phyloP scores from a whole-genome alignment of 179 eudicot species.

The Drosera spatulata region DNA sequence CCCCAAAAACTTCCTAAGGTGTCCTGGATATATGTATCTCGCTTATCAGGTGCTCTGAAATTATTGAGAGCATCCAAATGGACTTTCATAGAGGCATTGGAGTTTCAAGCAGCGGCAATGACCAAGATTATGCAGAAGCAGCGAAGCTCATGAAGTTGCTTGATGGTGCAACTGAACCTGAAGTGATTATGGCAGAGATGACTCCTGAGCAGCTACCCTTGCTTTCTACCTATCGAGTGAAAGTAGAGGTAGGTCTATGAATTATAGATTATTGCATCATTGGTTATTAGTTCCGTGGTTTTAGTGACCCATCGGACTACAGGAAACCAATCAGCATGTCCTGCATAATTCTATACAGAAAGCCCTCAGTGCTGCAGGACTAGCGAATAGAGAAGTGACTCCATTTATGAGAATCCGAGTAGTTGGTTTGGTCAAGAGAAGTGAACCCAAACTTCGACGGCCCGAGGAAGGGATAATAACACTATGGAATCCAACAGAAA shows the following conservation, averaged over 20 bases:
- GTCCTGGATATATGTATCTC: neutral
- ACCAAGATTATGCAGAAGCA: conserved; percentile 63
- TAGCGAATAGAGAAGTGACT: conserved; percentile 65
- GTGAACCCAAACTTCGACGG: conserved; percentile 10
- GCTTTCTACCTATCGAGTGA: conserved; percentile 53
- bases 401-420: conserved; percentile 83
- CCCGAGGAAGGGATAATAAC: conserved; percentile 62
- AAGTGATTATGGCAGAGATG: conserved; percentile 88
- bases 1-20: no score
- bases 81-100: conserved; percentile 44
- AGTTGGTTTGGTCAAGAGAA: conserved; percentile 45
- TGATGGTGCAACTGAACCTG: conserved; percentile 86
- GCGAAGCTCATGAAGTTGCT: conserved; percentile 68
- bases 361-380: conserved; percentile 66
- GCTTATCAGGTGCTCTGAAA: conserved; percentile 50
- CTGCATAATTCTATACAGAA: conserved; percentile 57
- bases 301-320: conserved; percentile 8
- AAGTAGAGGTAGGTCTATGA: conserved; percentile 50
- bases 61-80: conserved; percentile 61
- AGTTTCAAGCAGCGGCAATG: conserved; percentile 15
- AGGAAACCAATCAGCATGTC: conserved; percentile 64
- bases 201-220: conserved; percentile 62
- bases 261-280: conserved; percentile 1
- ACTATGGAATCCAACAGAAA: conserved; percentile 86
- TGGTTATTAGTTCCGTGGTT: conserved; percentile 4